Percentiles rank a stretch among this genome's conserved stretches.
Evolutionary conservation across 805 yeast species (phyloP).

Genomic region (Cyberlindnera veronae): DNA sequence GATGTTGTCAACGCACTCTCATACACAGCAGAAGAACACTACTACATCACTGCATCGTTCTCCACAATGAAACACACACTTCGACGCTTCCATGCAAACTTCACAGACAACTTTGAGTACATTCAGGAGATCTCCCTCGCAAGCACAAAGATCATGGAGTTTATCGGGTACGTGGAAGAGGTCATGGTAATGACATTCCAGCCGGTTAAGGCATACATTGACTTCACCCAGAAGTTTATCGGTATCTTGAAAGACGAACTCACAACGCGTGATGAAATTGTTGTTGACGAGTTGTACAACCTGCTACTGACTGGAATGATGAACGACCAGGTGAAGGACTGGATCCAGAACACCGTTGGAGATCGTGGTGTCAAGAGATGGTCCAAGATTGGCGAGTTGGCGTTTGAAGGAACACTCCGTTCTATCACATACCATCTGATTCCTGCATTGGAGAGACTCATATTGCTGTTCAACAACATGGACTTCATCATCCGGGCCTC

Average conservation of each 20-base stretch:
- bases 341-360: constrained; percentile 63
- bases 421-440: constrained; percentile 45
- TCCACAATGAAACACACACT: constrained; percentile 21
- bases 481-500: constrained; percentile 37
- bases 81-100: constrained; percentile 14
- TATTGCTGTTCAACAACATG: constrained; percentile 43
- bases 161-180: constrained; percentile 34
- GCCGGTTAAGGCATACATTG: constrained; percentile 36
- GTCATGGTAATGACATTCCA: constrained; percentile 27
- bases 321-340: constrained; percentile 47
- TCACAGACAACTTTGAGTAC: constrained; percentile 11
- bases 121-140: constrained; percentile 16
- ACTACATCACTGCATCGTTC: constrained; percentile 21
- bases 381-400: constrained; percentile 44
- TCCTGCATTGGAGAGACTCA: constrained; percentile 53
- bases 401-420: constrained; percentile 49
- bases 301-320: constrained; percentile 52
- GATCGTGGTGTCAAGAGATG: constrained; percentile 62
- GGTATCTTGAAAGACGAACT: constrained; percentile 36
- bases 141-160: constrained; percentile 23
- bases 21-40: constrained; percentile 13
- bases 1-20: constrained; percentile 18
- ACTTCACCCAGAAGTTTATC: constrained; percentile 34
- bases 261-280: constrained; percentile 22
- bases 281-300: constrained; percentile 42